Base-by-base conservation (phyloP, 495 filamentous ascomycete genomes). In the Clohesyomyces aquaticus region DNA sequence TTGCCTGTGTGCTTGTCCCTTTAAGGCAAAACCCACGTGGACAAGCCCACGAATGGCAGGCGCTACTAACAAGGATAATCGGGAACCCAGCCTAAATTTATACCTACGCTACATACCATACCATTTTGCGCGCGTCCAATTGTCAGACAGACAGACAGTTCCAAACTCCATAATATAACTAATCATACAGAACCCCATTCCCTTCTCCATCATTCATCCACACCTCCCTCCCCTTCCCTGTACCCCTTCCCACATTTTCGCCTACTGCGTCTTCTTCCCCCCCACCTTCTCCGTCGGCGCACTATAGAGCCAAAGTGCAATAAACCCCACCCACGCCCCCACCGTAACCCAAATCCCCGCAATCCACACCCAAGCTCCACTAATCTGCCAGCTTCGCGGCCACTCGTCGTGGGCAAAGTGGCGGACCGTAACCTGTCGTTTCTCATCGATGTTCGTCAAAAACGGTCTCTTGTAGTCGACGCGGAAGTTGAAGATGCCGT, bases 371-470 rank as follows among this genome's bases (percentile, higher is more conserved):
- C 91, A 98, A 10, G 91, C 94, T 10, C 85, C 93, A 69, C 79
- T 90, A 72, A 98, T 98, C 61, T 83, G 85, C 80, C 85, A 98
- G 77, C 88, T 92, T 69, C 94, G 83, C 45, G 92, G 90, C 82
- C 89, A 98, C 78, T 98, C 94, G 71, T 98, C 86, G 80, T 98
- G 94, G 8, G 94, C 94, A 75, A 94, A 94, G 78, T 98, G 94
- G 22, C 94, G 82, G 21, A 98, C 90, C 0, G 93, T 94, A 23
- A 98, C 92, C 28, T 91, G 92, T 67, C 88, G 85, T 85, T 97
- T 98, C 82, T 96, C 91, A 71, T 97, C 94, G 53, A 98, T 74
- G 73, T 86, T 88, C 72, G 86, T 93, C 66, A 94, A 73, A 81
- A 96, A 95, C 1, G 95, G 92, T 2, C 94, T 87, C 79, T 93